A percentile compares a stretch with the other conserved stretches of the same genome.
phyloP scores from a whole-genome alignment of 495 filamentous ascomycete species.

The Penicillium maclennaniae region DNA sequence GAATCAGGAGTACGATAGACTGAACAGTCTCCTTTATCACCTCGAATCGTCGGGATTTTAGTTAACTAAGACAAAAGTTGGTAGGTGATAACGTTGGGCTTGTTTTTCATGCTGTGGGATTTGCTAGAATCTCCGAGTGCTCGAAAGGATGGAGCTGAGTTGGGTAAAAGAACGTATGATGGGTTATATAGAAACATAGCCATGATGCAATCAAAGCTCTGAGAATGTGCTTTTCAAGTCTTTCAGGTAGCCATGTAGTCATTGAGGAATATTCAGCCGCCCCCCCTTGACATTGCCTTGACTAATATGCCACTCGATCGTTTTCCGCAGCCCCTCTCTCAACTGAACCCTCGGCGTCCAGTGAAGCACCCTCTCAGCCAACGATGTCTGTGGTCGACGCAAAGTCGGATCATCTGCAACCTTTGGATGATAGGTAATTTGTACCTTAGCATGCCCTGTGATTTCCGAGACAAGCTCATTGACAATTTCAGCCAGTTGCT shows the following conservation, averaged over 20 bases:
- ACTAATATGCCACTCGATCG: slow-evolving; percentile 20
- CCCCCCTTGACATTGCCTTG: background rate
- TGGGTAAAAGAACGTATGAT: background rate
- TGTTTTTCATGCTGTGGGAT: background rate
- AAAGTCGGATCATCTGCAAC: slow-evolving; percentile 11
- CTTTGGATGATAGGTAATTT: slow-evolving; percentile 5
- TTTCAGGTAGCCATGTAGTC: background rate
- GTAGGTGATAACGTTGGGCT: background rate
- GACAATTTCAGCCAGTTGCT: slow-evolving; percentile 12
- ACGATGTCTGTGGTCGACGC: slow-evolving; percentile 10
- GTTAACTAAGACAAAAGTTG: background rate
- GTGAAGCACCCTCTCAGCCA: slow-evolving; percentile 8
- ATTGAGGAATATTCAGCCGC: background rate
- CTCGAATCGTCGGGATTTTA: background rate
- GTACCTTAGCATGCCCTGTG: background rate
- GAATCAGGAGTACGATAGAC: slow-evolving; percentile 1
- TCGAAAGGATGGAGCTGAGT: background rate
- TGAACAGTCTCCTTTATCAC: background rate
- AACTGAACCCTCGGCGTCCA: slow-evolving; percentile 15
- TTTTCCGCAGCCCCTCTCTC: slow-evolving; percentile 14
- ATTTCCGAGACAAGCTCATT: slow-evolving; percentile 9
- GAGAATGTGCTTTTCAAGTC: too few species aligned
- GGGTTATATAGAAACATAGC: too few species aligned
- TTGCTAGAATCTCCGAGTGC: background rate
- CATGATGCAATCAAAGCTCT: too few species aligned